phyloP scores from a whole-genome alignment of 2,329 filamentous ascomycete genomes.

The Sphaerulina musiva region DNA sequence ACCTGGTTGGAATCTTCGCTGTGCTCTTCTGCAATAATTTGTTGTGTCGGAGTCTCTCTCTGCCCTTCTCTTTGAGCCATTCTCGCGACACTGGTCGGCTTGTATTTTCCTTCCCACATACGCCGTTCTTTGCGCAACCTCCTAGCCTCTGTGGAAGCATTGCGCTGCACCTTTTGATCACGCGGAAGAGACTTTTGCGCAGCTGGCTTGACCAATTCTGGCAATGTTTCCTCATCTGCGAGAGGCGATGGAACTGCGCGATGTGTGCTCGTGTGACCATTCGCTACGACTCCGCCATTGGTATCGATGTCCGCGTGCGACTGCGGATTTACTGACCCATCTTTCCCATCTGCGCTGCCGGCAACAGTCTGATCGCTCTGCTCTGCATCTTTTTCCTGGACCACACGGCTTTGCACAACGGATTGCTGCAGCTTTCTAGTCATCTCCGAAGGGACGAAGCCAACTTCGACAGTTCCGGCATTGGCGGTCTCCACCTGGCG shows the following conservation, averaged over 20 bases:
- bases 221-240: not conserved
- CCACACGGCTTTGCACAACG: not conserved
- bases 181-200: not conserved
- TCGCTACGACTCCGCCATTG: not conserved
- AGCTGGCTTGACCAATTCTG: constrained; percentile 5
- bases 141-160: not conserved
- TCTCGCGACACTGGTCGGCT: not conserved
- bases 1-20: constrained; percentile 9
- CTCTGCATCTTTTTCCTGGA: not conserved
- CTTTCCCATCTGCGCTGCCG: not conserved
- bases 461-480: constrained; percentile 7
- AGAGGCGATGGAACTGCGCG: not conserved
- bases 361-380: not conserved
- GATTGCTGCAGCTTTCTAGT: not conserved
- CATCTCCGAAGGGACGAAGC: constrained; percentile 15
- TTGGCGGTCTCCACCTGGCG: constrained; percentile 6
- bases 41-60: not conserved
- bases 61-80: not conserved
- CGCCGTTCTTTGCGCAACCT: constrained; percentile 2
- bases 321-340: not conserved
- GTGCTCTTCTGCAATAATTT: not conserved
- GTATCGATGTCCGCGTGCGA: constrained; percentile 3
- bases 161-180: not conserved
- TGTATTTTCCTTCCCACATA: not conserved
- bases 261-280: too few species aligned